These are phyloP conservation scores for Rhizopogon vesiculosus DNA, from an alignment of 768 basidiomycete species.

Conservation along the genomic window DNA sequence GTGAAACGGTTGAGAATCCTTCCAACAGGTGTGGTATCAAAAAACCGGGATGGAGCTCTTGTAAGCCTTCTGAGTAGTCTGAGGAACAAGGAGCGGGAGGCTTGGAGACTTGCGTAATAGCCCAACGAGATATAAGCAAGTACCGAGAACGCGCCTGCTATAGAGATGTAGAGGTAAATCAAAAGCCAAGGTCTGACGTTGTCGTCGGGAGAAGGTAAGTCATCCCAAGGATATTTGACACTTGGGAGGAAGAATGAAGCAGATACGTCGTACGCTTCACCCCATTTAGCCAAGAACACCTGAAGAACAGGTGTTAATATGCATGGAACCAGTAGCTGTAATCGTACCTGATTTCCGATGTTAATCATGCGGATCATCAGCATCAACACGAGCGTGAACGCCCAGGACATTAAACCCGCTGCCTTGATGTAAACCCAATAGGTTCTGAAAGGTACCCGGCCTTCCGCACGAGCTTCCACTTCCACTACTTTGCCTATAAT, in stretches of 20 bases:
- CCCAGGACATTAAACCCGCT: conserved; percentile 53
- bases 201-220: conserved; percentile 52
- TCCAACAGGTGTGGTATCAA: conserved; percentile 72
- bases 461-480: conserved; percentile 62
- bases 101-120: conserved; percentile 65
- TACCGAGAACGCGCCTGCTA: conserved; percentile 50
- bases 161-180: conserved; percentile 58
- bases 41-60: conserved; percentile 63
- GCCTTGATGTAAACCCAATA: conserved; percentile 63
- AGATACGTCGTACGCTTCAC: conserved; percentile 52
- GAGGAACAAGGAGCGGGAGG: conserved; percentile 56
- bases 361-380: conserved; percentile 51
- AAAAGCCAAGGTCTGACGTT: conserved; percentile 64
- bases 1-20: conserved; percentile 79
- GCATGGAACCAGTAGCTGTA: background rate
- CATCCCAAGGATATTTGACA: conserved; percentile 36
- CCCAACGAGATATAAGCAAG: conserved; percentile 56
- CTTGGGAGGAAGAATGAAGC: conserved; percentile 4
- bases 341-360: conserved; percentile 50
- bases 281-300: conserved; percentile 67
- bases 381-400: conserved; percentile 47
- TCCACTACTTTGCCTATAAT: conserved; percentile 53
- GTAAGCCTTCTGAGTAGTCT: conserved; percentile 50
- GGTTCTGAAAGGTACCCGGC: conserved; percentile 52
- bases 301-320: conserved; percentile 2